These are phyloP conservation scores for Nitzschia sp. DNA, from an alignment of 108 stramenopile genomes.

Conservation along the genomic window DNA sequence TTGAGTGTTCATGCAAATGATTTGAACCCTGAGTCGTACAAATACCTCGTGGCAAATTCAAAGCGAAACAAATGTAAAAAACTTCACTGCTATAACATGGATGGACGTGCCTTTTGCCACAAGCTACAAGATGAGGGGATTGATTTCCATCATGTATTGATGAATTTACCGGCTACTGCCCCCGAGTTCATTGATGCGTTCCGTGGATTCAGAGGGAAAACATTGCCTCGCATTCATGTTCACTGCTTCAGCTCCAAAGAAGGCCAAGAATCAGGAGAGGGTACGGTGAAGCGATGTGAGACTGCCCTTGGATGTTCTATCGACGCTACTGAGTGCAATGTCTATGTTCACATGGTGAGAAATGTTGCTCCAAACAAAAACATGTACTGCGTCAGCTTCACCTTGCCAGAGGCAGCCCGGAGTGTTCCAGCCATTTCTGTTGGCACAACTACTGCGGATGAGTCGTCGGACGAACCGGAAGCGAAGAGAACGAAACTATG, in stretches of 20 bases:
- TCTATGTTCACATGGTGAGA: conserved; percentile 57
- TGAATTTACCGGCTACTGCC: conserved; percentile 93
- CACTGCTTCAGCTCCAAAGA: conserved; percentile 83
- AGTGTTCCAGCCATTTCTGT: conserved; percentile 24
- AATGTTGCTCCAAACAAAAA: conserved; percentile 85
- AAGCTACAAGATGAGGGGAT: conserved; percentile 54
- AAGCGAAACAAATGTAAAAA: conserved; percentile 76
- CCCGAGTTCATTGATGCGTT: conserved; percentile 95
- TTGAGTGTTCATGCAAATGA: conserved; percentile 73
- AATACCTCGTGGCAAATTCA: conserved; percentile 78
- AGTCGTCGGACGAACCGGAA: conserved; percentile 7
- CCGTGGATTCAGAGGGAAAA: conserved; percentile 57
- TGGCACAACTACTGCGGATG: neutral
- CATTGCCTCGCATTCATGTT: conserved; percentile 67
- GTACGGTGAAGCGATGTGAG: conserved; percentile 55
- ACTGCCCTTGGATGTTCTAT: conserved; percentile 68
- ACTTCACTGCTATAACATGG: conserved; percentile 77
- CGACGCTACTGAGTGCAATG: conserved; percentile 31
- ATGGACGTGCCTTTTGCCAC: conserved; percentile 85
- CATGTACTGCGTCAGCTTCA: conserved; percentile 83
- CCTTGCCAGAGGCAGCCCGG: conserved; percentile 54
- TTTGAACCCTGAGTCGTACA: conserved; percentile 85
- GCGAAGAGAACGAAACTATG: conserved; percentile 8
- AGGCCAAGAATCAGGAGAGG: conserved; percentile 29
- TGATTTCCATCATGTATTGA: conserved; percentile 82